Evolutionary conservation across 106 monocot species (phyloP), one percentile per base, ranked within the genome.

Genomic region (Phalaenopsis equestris): DNA sequence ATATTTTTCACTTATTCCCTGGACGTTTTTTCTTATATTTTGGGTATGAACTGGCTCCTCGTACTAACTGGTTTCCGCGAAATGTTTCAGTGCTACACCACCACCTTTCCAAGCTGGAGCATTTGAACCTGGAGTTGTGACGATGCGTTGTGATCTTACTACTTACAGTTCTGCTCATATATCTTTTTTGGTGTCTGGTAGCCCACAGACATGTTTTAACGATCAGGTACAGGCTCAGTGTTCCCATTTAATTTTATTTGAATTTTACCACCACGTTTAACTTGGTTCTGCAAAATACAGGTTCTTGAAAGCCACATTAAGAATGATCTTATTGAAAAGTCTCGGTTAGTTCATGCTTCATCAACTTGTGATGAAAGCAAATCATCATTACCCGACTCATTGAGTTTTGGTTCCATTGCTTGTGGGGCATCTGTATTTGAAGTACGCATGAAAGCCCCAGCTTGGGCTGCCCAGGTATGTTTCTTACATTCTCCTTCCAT

Each of bases 71-170:
- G 23, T 65, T 65, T 65, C 24, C 24, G 6, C 24, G 0, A 24
- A 8, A 14, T 65, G 12, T 67, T 30, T 14, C 92, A 96, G 95
- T 89, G 93, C 95, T 18, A 77, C 91, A 8, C 95, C 95, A 80
- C 95, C 95, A 2, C 93, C 91, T 72, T 83, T 93, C 73, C 87
- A 96, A 87, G 95, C 92, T 80, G 95, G 86, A 42, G 64, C 81
- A 52, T 85, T 93, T 82, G 77, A 93, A 68, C 93, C 93, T 84
- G 95, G 90, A 19, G 93, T 96, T 68, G 89, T 96, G 64, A 96
- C 95, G 41, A 96, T 96, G 95, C 86, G 95, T n/a, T 96, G 95
- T 84, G 93, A 96, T 83, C 43, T 96, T 1, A 88, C 89, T 76
- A 96, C 95, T 72, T 93, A 88, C 67, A 96, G 93, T 81, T 91